Evolutionary conservation across 176 grass and related monocot species (phyloP).

Genomic region (Tillandsia leiboldiana): DNA sequence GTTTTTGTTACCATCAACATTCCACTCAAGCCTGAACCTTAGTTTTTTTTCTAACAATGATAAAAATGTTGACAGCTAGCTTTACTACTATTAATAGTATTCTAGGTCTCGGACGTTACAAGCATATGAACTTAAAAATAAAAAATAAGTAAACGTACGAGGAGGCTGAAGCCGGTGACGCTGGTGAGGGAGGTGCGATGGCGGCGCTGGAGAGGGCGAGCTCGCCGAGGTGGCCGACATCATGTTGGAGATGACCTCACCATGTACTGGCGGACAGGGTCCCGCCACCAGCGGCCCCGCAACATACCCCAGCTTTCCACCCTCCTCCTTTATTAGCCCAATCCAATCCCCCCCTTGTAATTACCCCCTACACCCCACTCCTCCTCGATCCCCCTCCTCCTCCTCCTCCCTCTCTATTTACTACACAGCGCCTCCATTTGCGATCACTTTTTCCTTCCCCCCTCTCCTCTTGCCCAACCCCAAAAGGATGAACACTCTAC

Average conservation of each 20-base stretch:
- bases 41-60: too few species aligned
- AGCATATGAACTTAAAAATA: too few species aligned
- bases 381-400: slow-evolving; percentile 15
- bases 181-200: slow-evolving; percentile 69
- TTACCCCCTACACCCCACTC: slow-evolving; percentile 1
- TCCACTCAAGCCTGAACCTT: too few species aligned
- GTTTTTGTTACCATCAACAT: too few species aligned
- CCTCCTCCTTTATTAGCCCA: slow-evolving; percentile 15
- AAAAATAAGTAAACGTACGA: slow-evolving; percentile 32
- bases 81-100: too few species aligned
- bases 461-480: not conserved
- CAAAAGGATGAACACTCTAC: too few species aligned
- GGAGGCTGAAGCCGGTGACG: slow-evolving; percentile 89
- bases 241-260: slow-evolving; percentile 83
- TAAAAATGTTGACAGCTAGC: too few species aligned
- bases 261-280: slow-evolving; percentile 34
- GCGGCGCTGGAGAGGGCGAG: slow-evolving; percentile 67
- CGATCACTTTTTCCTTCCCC: not conserved
- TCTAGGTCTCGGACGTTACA: too few species aligned
- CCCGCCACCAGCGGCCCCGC: slow-evolving; percentile 42
- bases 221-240: slow-evolving; percentile 82
- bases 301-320: slow-evolving; percentile 27
- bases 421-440: not conserved
- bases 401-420: not conserved
- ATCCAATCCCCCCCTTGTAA: not conserved